Evolutionary conservation across 768 basidiomycete genomes (phyloP), one percentile per base, ranked within the genome.

Genomic region (Amanita phalloides): DNA sequence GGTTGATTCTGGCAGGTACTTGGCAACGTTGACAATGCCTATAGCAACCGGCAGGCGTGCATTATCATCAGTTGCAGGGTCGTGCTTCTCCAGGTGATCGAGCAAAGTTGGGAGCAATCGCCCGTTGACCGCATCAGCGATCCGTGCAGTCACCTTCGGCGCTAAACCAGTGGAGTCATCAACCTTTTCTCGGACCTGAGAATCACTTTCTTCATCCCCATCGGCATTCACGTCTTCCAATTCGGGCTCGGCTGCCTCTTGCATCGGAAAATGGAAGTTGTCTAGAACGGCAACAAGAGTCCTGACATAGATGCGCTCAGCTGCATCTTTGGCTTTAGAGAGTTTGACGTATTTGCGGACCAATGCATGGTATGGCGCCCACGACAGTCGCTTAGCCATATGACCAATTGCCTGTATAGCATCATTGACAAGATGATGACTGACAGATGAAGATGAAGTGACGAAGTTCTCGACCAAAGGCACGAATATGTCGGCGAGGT

Each of bases 351-450:
- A 95, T 56, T 84, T 84, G 61, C 87, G 85, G 2, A 95, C 81
- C 28, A 92, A 66, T 2, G 73, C 71, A 62, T 86, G 78, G 66
- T 97, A 99, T 2, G 83, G 75, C 5, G 84, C 78, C 96, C 96
- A 99, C 0, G 75, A 68, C 3, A 99, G 72, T 45, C 79, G 77
- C 53, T 75, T 79, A 2, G 92, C 79, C 62, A 98, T 81, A 6
- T 75, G 77, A 0, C 93, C 92, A 7, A 85, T 82, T 2, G 90
- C 73, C 13, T 71, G 63, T 57, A 99, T 87, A 1, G 95, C 89
- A 61, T 96, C 94, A 60, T 88, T 93, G 41, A 92, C 82, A 26
- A 98, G 74, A 58, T 90, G 84, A 61, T 96, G 91, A 57, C 95
- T 89, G 13, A 81, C 64, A 3, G 81, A 71, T 0, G 75, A 64